phyloP scores from a whole-genome alignment of 2,329 filamentous ascomycete species.

The Chaetoscypha palmicola region DNA sequence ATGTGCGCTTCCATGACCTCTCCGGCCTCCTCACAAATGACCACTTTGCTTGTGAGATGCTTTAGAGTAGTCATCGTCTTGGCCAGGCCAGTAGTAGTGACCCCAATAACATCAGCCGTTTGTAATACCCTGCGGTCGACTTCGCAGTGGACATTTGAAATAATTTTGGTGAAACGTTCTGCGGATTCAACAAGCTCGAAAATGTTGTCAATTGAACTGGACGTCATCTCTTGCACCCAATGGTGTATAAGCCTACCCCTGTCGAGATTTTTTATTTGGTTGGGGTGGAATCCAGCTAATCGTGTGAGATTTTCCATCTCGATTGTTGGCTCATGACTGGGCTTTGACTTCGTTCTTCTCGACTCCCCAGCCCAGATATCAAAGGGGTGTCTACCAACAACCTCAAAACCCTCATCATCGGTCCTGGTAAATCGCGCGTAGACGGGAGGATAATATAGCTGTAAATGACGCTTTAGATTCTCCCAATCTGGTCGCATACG shows the following conservation, averaged over 20 bases:
- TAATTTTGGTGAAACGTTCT: too few relatives aligned
- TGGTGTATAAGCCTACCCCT: too few relatives aligned
- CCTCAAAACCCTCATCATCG: slow-evolving; percentile 18
- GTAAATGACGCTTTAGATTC: slow-evolving; percentile 5
- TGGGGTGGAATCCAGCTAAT: too few relatives aligned
- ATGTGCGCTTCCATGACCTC: slow-evolving; percentile 38
- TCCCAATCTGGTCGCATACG: neutral
- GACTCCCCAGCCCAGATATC: too few relatives aligned
- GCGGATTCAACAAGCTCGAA: too few relatives aligned
- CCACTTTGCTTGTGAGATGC: slow-evolving; percentile 15
- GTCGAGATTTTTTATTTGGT: too few relatives aligned
- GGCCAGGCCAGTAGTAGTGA: slow-evolving; percentile 48
- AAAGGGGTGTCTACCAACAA: slow-evolving; percentile 5
- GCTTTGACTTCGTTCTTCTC: too few relatives aligned
- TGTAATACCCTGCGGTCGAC: slow-evolving; percentile 14
- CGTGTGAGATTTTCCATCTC: too few relatives aligned
- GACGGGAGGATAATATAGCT: slow-evolving; percentile 11
- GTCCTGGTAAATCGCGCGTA: slow-evolving; percentile 14
- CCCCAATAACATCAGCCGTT: slow-evolving; percentile 39
- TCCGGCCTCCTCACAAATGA: slow-evolving; percentile 38
- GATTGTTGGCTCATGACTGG: too few relatives aligned
- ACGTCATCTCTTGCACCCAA: too few relatives aligned
- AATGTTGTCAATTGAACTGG: too few relatives aligned
- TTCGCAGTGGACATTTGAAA: slow-evolving; percentile 15
- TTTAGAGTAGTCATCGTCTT: slow-evolving; percentile 32